A percentile compares a stretch with the other conserved stretches of the same genome.
phyloP scores from a whole-genome alignment of 495 filamentous ascomycete genomes.

The Penicillium lividum region DNA sequence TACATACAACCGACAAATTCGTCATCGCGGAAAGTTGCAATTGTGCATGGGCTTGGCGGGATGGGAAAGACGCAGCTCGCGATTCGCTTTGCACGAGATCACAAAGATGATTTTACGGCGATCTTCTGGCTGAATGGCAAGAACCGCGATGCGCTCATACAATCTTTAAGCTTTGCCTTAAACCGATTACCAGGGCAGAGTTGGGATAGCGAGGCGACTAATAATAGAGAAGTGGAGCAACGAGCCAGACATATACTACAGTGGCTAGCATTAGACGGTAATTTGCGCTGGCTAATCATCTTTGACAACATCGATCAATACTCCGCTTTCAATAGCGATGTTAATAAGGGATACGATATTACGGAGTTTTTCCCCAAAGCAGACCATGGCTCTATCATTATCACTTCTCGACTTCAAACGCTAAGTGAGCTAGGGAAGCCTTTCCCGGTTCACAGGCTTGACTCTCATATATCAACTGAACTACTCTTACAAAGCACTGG shows the following conservation, averaged over 20 bases:
- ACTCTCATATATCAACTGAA: conserved; percentile 17
- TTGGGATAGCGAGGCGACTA: conserved; percentile 4
- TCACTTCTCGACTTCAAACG: conserved; percentile 39
- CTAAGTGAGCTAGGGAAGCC: conserved; percentile 31
- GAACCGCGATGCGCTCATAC: conserved; percentile 19
- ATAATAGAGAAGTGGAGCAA: conserved; percentile 22
- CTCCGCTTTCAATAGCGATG: conserved; percentile 16
- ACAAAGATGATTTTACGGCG: conserved; percentile 29
- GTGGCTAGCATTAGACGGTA: conserved; percentile 31
- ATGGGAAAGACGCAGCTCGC: conserved; percentile 48
- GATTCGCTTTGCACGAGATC: conserved; percentile 35
- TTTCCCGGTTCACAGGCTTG: conserved; percentile 27
- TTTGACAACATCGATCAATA: conserved; percentile 47
- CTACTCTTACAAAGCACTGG: conserved; percentile 26
- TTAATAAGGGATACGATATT: conserved; percentile 35
- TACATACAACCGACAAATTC: conserved; percentile 22
- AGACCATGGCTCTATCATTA: conserved; percentile 44
- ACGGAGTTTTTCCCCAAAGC: conserved; percentile 31
- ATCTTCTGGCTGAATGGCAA: conserved; percentile 36
- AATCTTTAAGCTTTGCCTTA: conserved; percentile 26
- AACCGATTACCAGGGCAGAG: conserved; percentile 18
- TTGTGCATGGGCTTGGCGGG: conserved; percentile 43
- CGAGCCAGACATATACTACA: conserved; percentile 19
- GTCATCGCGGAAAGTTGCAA: conserved; percentile 24
- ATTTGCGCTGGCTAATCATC: conserved; percentile 40